These are phyloP conservation scores for Salvia rosmarinus DNA, from an alignment of 257 asterid species.

Conservation along the genomic window DNA sequence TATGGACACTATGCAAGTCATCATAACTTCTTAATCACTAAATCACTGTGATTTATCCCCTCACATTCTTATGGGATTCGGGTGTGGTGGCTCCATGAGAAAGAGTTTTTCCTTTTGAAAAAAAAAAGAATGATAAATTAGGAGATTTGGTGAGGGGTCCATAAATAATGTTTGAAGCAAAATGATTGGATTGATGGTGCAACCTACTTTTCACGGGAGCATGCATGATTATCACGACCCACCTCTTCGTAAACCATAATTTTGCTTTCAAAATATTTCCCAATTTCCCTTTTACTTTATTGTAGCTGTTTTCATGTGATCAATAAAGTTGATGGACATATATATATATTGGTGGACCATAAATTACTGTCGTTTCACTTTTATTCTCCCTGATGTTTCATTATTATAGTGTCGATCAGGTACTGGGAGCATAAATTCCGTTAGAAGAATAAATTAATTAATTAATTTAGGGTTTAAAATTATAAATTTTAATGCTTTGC, in stretches of 20 bases:
- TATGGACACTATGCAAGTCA: too few species aligned
- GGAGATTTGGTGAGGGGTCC: constrained; percentile 30
- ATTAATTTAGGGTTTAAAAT: too few species aligned
- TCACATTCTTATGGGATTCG: too few species aligned
- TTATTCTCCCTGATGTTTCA: not conserved
- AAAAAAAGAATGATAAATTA: too few species aligned
- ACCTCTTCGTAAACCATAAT: constrained; percentile 26
- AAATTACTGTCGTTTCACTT: not conserved
- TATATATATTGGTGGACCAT: not conserved
- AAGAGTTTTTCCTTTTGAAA: too few species aligned
- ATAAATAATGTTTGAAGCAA: constrained; percentile 20
- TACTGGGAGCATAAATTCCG: not conserved
- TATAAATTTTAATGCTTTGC: too few species aligned
- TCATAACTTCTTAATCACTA: too few species aligned
- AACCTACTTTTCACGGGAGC: constrained; percentile 50
- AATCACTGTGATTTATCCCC: too few species aligned
- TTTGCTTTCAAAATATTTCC: constrained; percentile 22
- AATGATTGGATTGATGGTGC: constrained; percentile 40
- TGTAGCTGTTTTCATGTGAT: constrained; percentile 40
- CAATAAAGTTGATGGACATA: constrained; percentile 32
- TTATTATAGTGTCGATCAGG: not conserved
- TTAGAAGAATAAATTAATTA: too few species aligned
- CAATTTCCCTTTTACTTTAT: constrained; percentile 39
- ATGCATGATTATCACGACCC: constrained; percentile 40
- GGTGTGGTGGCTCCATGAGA: too few species aligned